Percentiles rank a stretch among this genome's conserved stretches.
These are phyloP conservation scores for Amanita molliuscula DNA, from an alignment of 768 basidiomycete species.

Conservation along the genomic window DNA sequence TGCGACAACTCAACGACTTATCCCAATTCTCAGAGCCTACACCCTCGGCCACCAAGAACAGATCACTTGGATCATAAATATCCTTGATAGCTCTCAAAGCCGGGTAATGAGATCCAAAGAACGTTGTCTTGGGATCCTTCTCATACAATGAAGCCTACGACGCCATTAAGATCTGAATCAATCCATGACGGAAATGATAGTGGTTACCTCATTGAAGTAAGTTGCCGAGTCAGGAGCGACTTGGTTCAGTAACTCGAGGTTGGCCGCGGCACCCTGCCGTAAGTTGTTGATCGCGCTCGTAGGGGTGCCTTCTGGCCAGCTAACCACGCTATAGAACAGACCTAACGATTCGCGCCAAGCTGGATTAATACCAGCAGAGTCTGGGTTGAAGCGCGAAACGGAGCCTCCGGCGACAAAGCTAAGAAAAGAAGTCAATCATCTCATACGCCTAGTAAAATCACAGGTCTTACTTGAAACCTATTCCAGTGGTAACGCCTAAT, in stretches of 20 bases:
- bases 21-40: conserved; percentile 46
- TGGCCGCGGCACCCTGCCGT: background rate
- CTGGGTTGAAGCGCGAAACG: conserved; percentile 6
- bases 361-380: conserved; percentile 1
- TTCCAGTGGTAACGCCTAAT: conserved; percentile 12
- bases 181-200: background rate
- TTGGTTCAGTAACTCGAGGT: background rate
- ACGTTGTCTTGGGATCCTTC: conserved; percentile 26
- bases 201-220: conserved; percentile 1
- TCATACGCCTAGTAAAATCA: background rate
- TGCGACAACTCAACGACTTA: conserved; percentile 3
- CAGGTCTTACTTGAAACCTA: conserved; percentile 14
- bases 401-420: conserved; percentile 11
- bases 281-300: background rate
- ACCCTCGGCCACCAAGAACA: conserved; percentile 37
- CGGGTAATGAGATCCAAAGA: conserved; percentile 36
- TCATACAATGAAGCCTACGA: conserved; percentile 34
- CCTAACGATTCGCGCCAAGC: background rate
- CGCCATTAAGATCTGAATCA: background rate
- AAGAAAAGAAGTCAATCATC: background rate
- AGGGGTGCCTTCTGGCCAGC: background rate
- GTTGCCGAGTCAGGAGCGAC: background rate
- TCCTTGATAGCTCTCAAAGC: conserved; percentile 30
- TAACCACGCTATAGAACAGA: background rate
- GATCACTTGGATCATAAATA: conserved; percentile 30